phyloP scores from a whole-genome alignment of 2,329 filamentous ascomycete species.

The Chrysosporium queenslandicum region DNA sequence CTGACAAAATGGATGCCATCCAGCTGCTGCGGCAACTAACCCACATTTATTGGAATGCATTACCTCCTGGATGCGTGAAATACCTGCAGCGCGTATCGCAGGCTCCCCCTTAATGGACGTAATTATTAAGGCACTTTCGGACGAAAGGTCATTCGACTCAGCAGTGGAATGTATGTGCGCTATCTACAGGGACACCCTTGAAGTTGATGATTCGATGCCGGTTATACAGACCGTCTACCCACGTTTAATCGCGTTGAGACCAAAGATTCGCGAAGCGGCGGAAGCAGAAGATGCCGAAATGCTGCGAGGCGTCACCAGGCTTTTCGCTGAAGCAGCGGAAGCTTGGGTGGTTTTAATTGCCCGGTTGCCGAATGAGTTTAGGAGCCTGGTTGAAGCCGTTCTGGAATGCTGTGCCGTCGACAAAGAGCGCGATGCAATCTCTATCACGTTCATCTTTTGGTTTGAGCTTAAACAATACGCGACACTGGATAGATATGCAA shows the following conservation, averaged over 20 bases:
- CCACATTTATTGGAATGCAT: constrained; percentile 90
- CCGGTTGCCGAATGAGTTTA: constrained; percentile 69
- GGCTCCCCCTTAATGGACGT: constrained; percentile 75
- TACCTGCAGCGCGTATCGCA: constrained; percentile 72
- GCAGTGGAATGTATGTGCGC: constrained; percentile 88
- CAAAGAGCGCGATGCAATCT: constrained; percentile 80
- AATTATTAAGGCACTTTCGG: constrained; percentile 61
- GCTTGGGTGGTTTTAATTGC: constrained; percentile 90
- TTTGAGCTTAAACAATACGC: constrained; percentile 97
- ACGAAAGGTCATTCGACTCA: constrained; percentile 70
- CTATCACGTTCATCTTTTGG: constrained; percentile 94
- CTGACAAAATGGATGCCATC: constrained; percentile 10
- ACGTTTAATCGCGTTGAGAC: constrained; percentile 62
- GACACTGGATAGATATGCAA: constrained; percentile 77
- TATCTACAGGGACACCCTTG: constrained; percentile 81
- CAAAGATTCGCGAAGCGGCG: constrained; percentile 64
- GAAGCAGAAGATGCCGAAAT: constrained; percentile 74
- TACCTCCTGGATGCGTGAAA: constrained; percentile 91
- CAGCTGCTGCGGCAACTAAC: constrained; percentile 69
- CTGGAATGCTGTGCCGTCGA: constrained; percentile 86
- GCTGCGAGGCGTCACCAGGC: constrained; percentile 77
- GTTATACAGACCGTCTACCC: constrained; percentile 77
- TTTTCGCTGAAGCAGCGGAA: constrained; percentile 88
- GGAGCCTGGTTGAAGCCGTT: constrained; percentile 74
- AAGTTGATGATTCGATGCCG: constrained; percentile 80